phyloP scores from a whole-genome alignment of 441 rosid genomes.

The Erodium trifolium region DNA sequence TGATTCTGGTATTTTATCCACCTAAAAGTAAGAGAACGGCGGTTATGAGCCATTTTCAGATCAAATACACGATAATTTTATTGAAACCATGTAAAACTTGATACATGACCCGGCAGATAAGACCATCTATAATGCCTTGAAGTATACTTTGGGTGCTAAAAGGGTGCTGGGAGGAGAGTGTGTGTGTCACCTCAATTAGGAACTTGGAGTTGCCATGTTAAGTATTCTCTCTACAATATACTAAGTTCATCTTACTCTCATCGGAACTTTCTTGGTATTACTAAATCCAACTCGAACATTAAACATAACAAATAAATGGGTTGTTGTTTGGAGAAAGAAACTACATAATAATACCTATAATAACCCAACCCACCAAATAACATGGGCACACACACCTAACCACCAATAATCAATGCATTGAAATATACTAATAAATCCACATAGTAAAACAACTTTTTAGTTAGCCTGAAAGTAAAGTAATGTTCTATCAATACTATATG shows the following conservation, averaged over 20 bases:
- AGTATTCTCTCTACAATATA: too few relatives aligned
- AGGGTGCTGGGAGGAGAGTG: too few relatives aligned
- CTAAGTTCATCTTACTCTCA: too few relatives aligned
- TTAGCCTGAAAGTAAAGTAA: not conserved
- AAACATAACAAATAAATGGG: too few relatives aligned
- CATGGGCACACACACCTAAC: not conserved
- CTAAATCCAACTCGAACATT: too few relatives aligned
- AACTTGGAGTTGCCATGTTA: too few relatives aligned
- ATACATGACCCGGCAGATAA: not conserved
- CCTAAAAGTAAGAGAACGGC: constrained; percentile 13
- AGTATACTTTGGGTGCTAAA: too few relatives aligned
- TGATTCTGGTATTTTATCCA: constrained; percentile 20
- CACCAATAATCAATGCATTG: not conserved
- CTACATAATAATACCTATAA: not conserved
- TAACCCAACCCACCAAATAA: not conserved
- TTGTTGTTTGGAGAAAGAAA: not conserved
- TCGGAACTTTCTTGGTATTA: too few relatives aligned
- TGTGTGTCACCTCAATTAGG: too few relatives aligned
- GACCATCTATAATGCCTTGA: too few relatives aligned
- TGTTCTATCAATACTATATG: not conserved
- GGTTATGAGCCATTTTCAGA: not conserved
- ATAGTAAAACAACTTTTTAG: not conserved
- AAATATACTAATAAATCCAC: not conserved
- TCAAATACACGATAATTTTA: not conserved
- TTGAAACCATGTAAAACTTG: not conserved